Percentiles rank a stretch among this genome's conserved stretches.
phyloP scores from a whole-genome alignment of 2,329 filamentous ascomycete genomes.

The Fusarium sp. region DNA sequence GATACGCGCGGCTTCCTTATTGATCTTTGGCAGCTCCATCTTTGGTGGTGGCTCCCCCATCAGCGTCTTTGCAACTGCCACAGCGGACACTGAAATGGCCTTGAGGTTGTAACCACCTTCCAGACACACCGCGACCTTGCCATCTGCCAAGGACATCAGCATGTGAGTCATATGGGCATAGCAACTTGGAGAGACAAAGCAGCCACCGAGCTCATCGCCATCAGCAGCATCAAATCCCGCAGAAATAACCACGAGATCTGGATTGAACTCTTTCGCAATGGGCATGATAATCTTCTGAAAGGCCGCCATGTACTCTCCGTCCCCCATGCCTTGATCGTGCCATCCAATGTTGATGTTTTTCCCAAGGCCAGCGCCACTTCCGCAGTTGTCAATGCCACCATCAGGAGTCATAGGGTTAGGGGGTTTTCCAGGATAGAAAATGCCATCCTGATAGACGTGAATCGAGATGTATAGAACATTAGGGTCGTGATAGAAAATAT shows the following conservation, averaged over 20 bases:
- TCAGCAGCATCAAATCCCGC: constrained; percentile 96
- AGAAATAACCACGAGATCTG: constrained; percentile 94
- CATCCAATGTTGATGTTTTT: constrained; percentile 77
- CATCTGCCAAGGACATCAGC: constrained; percentile 93
- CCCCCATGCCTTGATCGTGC: constrained; percentile 84
- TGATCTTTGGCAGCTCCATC: constrained; percentile 68
- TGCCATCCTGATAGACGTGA: constrained; percentile 86
- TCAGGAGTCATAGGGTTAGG: constrained; percentile 69
- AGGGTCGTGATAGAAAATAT: constrained; percentile 94
- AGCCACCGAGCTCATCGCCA: constrained; percentile 92
- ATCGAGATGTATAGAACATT: constrained; percentile 96
- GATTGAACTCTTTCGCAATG: constrained; percentile 91
- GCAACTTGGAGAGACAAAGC: constrained; percentile 89
- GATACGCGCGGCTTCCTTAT: constrained; percentile 67
- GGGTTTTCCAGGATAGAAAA: constrained; percentile 83
- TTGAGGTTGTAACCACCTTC: constrained; percentile 96
- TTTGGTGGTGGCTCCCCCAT: constrained; percentile 91
- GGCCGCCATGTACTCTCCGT: constrained; percentile 95
- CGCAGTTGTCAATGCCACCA: constrained; percentile 71
- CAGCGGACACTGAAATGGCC: constrained; percentile 91
- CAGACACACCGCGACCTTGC: constrained; percentile 90
- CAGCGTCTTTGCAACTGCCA: constrained; percentile 90
- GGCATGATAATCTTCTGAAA: constrained; percentile 98
- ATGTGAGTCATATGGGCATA: constrained; percentile 99
- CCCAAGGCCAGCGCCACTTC: constrained; percentile 66